phyloP scores from a whole-genome alignment of 2,329 filamentous ascomycete species.

The Thielaviopsis populi region DNA sequence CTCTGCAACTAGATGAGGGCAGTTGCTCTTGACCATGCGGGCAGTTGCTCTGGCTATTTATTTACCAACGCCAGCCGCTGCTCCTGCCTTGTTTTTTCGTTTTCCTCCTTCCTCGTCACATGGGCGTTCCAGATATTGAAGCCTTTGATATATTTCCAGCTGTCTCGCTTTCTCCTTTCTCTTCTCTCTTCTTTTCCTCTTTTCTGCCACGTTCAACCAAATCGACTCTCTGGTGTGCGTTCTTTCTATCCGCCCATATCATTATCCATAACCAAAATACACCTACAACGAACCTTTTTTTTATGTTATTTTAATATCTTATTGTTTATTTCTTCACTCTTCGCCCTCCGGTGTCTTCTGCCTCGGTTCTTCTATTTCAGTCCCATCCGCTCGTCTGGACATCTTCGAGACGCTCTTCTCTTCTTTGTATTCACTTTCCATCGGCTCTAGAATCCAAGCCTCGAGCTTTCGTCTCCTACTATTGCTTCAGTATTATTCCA shows the following conservation, averaged over 20 bases:
- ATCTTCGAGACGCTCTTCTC: background rate
- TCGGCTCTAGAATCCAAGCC: background rate
- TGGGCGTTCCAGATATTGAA: background rate
- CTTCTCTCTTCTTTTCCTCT: background rate
- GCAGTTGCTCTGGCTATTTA: background rate
- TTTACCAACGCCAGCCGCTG: background rate
- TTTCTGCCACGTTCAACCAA: background rate
- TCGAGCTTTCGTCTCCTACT: background rate
- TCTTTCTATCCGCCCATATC: background rate
- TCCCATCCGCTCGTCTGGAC: background rate
- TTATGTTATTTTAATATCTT: background rate
- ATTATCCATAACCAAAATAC: background rate
- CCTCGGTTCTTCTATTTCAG: background rate
- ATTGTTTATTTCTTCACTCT: too few species aligned
- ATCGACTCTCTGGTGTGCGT: background rate
- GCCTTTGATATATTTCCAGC: background rate
- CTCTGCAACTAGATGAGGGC: background rate
- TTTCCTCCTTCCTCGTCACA: background rate
- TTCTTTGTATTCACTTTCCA: background rate
- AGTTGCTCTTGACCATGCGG: background rate
- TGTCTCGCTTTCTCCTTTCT: background rate
- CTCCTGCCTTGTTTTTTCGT: background rate
- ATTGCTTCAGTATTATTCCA: background rate
- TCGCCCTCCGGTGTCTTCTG: background rate
- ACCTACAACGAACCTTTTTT: constrained; percentile 1